phyloP scores from a whole-genome alignment of 768 basidiomycete species.

The Chalciporus chontae region DNA sequence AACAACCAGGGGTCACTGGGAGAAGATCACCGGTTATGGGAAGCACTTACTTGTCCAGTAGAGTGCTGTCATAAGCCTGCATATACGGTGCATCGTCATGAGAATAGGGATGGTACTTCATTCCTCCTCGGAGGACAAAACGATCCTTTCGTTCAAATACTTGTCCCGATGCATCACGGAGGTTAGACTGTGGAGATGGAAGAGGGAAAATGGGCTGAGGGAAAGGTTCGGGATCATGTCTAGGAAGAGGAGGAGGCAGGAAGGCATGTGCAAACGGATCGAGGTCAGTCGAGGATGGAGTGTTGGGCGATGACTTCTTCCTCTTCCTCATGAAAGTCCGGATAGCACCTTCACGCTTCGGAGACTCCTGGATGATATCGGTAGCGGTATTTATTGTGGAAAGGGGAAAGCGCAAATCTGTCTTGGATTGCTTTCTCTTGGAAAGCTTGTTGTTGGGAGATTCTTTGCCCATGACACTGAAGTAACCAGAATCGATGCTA shows the following conservation, averaged over 20 bases:
- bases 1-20: constrained; percentile 7
- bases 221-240: neutral
- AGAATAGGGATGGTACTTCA: constrained; percentile 55
- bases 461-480: constrained; percentile 23
- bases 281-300: neutral
- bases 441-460: constrained; percentile 9
- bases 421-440: constrained; percentile 7
- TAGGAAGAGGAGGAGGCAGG: neutral
- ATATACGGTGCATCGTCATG: constrained; percentile 52
- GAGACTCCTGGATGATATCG: constrained; percentile 7
- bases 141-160: constrained; percentile 24
- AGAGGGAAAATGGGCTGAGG: neutral
- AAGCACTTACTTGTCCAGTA: constrained; percentile 54
- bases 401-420: constrained; percentile 14
- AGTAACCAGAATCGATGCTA: constrained; percentile 31
- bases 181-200: neutral
- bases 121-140: constrained; percentile 28
- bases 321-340: constrained; percentile 19
- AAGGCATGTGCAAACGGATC: constrained; percentile 8
- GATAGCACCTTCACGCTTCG: constrained; percentile 23
- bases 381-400: constrained; percentile 3
- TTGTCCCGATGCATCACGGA: constrained; percentile 10
- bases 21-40: constrained; percentile 1
- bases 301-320: constrained; percentile 17
- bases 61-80: constrained; percentile 58